A percentile compares a stretch with the other conserved stretches of the same genome.
phyloP scores from a whole-genome alignment of 371 early-diverging fungal genomes.

The Nematocida major region DNA sequence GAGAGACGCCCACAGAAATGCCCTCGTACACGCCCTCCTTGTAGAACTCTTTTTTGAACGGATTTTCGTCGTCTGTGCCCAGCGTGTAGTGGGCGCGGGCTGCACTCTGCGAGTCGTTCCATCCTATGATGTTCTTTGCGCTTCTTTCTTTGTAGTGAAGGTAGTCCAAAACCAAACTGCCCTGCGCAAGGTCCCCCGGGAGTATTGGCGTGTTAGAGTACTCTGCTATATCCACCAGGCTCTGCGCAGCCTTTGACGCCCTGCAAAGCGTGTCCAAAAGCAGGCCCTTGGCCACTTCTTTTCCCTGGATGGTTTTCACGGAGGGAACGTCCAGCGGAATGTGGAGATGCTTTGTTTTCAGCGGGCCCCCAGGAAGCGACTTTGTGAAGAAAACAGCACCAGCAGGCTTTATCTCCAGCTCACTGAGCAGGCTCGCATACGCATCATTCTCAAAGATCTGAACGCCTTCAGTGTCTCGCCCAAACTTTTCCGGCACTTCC shows the following conservation, averaged over 20 bases:
- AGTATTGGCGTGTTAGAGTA: conserved; percentile 15
- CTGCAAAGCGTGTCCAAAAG: background rate
- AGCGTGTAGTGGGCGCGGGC: conserved; percentile 12
- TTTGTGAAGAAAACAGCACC: background rate
- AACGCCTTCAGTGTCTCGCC: background rate
- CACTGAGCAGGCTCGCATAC: no score
- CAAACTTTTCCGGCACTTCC: background rate
- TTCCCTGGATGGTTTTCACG: background rate
- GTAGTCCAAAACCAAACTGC: background rate
- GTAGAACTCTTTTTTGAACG: conserved; percentile 43
- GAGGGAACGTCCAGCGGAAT: background rate
- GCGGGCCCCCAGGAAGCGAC: background rate
- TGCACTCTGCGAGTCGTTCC: background rate
- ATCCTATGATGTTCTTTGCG: conserved; percentile 28
- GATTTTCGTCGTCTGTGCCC: background rate
- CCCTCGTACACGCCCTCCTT: conserved; percentile 41
- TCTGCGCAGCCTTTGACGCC: background rate
- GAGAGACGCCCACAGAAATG: background rate
- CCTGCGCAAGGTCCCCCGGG: background rate
- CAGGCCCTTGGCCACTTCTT: background rate
- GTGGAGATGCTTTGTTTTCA: background rate
- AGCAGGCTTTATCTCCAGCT: background rate
- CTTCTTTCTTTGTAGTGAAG: conserved; percentile 32
- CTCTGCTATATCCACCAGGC: background rate
- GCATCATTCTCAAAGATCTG: background rate